phyloP scores from a whole-genome alignment of 345 rosid genomes.

The Atalantia buxifolia region DNA sequence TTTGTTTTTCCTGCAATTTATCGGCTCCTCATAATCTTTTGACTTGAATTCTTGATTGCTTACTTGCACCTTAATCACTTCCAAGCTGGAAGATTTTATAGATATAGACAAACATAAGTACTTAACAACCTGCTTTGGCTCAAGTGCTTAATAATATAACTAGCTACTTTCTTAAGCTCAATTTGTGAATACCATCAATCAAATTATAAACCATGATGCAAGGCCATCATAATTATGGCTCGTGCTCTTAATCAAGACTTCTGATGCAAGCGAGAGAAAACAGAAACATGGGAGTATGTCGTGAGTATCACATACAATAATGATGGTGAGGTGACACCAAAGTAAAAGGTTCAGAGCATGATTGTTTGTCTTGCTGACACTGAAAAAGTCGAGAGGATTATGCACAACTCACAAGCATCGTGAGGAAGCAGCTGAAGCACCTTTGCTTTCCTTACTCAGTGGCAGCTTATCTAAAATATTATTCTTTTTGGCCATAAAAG shows the following conservation, averaged over 20 bases:
- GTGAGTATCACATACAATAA: background rate
- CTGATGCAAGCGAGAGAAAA: background rate
- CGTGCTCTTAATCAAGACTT: constrained; percentile 5
- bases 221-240: background rate
- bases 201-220: constrained; percentile 11
- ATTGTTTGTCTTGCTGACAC: constrained; percentile 9
- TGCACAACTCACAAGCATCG: background rate
- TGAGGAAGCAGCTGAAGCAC: background rate
- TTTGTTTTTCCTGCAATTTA: background rate
- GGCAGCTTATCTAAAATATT: background rate
- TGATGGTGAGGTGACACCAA: constrained; percentile 11
- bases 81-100: background rate
- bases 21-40: background rate
- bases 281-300: background rate
- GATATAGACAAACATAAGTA: background rate
- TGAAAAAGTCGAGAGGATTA: constrained; percentile 9
- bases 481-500: background rate
- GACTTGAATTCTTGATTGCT: background rate
- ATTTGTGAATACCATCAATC: background rate
- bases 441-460: background rate
- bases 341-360: constrained; percentile 11
- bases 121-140: background rate
- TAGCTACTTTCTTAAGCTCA: background rate
- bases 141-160: background rate
- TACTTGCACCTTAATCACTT: background rate